phyloP scores from a whole-genome alignment of 441 rosid species.

The Euphorbia corollata region DNA sequence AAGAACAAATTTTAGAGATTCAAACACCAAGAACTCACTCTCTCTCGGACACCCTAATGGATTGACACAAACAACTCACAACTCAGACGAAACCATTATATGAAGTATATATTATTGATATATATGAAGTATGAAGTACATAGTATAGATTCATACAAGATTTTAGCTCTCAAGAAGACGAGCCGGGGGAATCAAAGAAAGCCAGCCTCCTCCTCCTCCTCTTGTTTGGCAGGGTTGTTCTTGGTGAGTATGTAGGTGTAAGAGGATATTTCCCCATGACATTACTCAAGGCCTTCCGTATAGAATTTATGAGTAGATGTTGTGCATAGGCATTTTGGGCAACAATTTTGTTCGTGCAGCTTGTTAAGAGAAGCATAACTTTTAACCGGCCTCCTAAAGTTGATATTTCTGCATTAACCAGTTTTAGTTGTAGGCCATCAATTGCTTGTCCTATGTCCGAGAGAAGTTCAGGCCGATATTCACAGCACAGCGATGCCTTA shows the following conservation, averaged over 20 bases:
- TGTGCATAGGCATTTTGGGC: conserved; percentile 16
- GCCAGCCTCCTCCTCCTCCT: conserved; percentile 39
- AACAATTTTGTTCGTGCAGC: conserved; percentile 20
- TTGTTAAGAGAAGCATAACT: conserved; percentile 31
- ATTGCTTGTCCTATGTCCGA: conserved; percentile 43
- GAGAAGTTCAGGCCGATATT: conserved; percentile 45
- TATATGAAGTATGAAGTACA: too few relatives aligned
- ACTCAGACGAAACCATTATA: too few relatives aligned
- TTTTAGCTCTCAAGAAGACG: conserved; percentile 29
- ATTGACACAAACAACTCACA: too few relatives aligned
- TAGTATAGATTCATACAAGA: too few relatives aligned
- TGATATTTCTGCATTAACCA: conserved; percentile 41
- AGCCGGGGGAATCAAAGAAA: conserved; percentile 39
- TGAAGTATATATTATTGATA: too few relatives aligned
- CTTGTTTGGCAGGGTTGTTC: conserved; percentile 38
- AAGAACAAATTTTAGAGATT: too few relatives aligned
- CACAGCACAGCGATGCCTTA: conserved; percentile 54
- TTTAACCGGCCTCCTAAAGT: conserved; percentile 44
- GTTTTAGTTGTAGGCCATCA: conserved; percentile 34
- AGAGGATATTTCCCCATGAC: conserved; percentile 38
- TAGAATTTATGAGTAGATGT: conserved; percentile 22
- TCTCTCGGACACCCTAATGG: too few relatives aligned
- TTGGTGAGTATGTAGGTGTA: conserved; percentile 35
- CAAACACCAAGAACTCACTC: too few relatives aligned
- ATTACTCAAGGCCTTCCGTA: conserved; percentile 37